phyloP scores from a whole-genome alignment of 106 monocot genomes.

The Apostasia ramifera region DNA sequence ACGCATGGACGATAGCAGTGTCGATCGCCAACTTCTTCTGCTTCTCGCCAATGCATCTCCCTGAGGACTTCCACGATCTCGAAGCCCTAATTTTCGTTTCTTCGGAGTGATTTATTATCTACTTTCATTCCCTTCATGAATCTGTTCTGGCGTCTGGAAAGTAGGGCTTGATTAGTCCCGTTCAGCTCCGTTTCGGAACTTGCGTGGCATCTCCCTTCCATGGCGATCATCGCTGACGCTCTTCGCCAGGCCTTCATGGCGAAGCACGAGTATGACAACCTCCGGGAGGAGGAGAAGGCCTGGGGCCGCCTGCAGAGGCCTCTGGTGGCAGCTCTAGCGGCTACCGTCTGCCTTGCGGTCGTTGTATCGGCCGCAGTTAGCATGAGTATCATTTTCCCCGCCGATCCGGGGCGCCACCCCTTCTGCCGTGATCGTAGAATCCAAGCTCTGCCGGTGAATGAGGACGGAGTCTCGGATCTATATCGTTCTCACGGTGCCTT shows the following conservation, averaged over 20 bases:
- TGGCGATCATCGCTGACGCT: constrained; percentile 74
- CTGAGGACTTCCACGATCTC: no score
- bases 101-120: background rate
- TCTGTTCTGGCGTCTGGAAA: background rate
- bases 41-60: no score
- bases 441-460: constrained; percentile 37
- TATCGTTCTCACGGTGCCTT: constrained; percentile 62
- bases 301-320: constrained; percentile 56
- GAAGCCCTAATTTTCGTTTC: no score
- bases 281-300: constrained; percentile 63
- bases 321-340: constrained; percentile 18
- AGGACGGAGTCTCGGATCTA: constrained; percentile 28
- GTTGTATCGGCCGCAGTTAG: constrained; percentile 46
- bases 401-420: constrained; percentile 38
- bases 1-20: no score
- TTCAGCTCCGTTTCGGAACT: no score
- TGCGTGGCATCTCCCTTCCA: constrained; percentile 5
- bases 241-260: constrained; percentile 92
- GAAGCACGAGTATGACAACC: constrained; percentile 47
- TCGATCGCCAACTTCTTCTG: no score
- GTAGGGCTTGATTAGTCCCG: background rate
- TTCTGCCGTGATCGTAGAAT: constrained; percentile 62
- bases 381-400: constrained; percentile 68
- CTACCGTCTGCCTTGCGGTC: constrained; percentile 22
- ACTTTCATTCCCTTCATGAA: background rate